These are phyloP conservation scores for Gleditsia sinensis DNA, from an alignment of 306 rosid genomes.

Conservation along the genomic window DNA sequence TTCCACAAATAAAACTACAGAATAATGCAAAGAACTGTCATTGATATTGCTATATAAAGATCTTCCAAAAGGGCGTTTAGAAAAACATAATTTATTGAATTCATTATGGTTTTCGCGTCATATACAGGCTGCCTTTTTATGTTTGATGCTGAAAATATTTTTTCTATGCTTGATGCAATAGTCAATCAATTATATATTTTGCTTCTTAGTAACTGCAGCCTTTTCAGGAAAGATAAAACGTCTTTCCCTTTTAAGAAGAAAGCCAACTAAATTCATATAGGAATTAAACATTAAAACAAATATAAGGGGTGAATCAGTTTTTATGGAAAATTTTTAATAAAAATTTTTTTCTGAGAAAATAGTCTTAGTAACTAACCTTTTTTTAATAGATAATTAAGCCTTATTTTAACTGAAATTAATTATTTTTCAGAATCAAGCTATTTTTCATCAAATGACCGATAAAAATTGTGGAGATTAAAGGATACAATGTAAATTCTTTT, in stretches of 20 bases:
- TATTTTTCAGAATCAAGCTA: not conserved
- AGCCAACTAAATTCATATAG: not conserved
- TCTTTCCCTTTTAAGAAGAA: not conserved
- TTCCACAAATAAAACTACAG: not conserved
- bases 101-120: not conserved
- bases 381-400: conserved; percentile 6
- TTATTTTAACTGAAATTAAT: not conserved
- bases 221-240: not conserved
- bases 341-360: conserved; percentile 24
- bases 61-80: not conserved
- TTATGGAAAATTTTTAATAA: conserved; percentile 13
- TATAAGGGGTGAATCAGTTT: not conserved
- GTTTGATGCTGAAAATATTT: not conserved
- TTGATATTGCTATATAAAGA: conserved; percentile 14
- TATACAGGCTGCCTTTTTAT: not conserved
- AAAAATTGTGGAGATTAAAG: too few relatives aligned
- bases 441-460: not conserved
- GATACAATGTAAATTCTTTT: too few relatives aligned
- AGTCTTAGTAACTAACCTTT: not conserved
- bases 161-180: not conserved
- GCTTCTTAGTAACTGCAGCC: conserved; percentile 9
- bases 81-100: not conserved
- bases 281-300: conserved; percentile 7
- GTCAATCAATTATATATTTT: conserved; percentile 25
- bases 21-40: not conserved